A percentile compares a stretch with the other conserved stretches of the same genome.
These are phyloP conservation scores for Arxiozyma telluris DNA, from an alignment of 1,139 yeast genomes.

Conservation along the genomic window DNA sequence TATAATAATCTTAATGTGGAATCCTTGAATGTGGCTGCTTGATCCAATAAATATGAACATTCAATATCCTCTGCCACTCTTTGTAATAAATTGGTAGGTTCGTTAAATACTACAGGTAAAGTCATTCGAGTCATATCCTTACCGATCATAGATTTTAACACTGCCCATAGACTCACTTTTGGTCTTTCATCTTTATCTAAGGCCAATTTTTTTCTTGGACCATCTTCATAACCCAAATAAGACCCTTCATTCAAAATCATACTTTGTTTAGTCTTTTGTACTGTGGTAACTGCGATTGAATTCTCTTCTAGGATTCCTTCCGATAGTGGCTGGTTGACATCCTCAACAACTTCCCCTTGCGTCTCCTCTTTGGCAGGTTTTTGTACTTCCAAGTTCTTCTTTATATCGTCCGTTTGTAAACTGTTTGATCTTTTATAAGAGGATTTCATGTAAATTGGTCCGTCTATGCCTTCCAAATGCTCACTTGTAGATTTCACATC, in stretches of 20 bases:
- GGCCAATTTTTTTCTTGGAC: constrained; percentile 60
- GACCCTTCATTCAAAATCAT: constrained; percentile 52
- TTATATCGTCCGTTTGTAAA: neutral
- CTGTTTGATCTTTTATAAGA: neutral
- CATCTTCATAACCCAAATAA: constrained; percentile 81
- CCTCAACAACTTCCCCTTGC: neutral
- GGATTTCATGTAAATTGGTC: neutral
- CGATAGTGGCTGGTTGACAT: neutral
- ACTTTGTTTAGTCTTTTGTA: constrained; percentile 40
- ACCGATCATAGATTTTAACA: constrained; percentile 88
- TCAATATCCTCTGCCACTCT: constrained; percentile 95
- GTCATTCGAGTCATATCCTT: constrained; percentile 97
- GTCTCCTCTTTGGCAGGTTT: neutral
- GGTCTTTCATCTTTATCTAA: constrained; percentile 87
- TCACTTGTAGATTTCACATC: neutral
- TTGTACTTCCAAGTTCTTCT: neutral
- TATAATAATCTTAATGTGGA: constrained; percentile 77
- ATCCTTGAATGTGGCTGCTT: constrained; percentile 67
- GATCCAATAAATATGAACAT: constrained; percentile 67
- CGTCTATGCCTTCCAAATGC: neutral
- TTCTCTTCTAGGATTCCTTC: neutral
- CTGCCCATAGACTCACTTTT: constrained; percentile 86
- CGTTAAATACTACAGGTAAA: constrained; percentile 91
- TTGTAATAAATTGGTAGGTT: constrained; percentile 86
- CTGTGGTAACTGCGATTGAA: constrained; percentile 21